Evolutionary conservation across 2,329 filamentous ascomycete species (phyloP).

Genomic region (Myriangium duriaei): DNA sequence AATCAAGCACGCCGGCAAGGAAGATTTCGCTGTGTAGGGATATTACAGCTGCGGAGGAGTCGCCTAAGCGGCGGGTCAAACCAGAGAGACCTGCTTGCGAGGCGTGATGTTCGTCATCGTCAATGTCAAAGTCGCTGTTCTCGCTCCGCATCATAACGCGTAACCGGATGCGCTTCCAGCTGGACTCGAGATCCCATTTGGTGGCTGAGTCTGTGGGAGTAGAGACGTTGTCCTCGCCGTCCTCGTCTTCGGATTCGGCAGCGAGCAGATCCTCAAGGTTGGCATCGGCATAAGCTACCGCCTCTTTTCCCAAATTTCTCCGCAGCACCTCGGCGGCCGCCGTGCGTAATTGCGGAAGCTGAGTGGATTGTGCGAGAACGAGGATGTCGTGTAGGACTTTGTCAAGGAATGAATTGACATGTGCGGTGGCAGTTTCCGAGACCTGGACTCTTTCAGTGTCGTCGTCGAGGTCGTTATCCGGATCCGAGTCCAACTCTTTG

Average conservation of each 20-base stretch:
- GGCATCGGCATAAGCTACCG: slow-evolving; percentile 70
- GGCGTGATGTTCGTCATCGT: slow-evolving; percentile 85
- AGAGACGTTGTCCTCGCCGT: slow-evolving; percentile 29
- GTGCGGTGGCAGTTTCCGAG: slow-evolving; percentile 56
- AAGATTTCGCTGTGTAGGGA: slow-evolving; percentile 92
- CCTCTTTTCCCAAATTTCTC: slow-evolving; percentile 73
- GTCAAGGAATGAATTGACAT: slow-evolving; percentile 88
- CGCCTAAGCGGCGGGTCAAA: slow-evolving; percentile 43
- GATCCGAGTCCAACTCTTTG: slow-evolving; percentile 49
- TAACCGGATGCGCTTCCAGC: slow-evolving; percentile 86
- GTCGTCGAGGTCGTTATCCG: slow-evolving; percentile 46
- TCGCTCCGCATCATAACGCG: slow-evolving; percentile 98
- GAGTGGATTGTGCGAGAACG: slow-evolving; percentile 65
- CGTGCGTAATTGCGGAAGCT: slow-evolving; percentile 60
- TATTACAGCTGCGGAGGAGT: slow-evolving; percentile 37
- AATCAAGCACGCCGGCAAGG: slow-evolving; percentile 85
- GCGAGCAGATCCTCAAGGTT: slow-evolving; percentile 82
- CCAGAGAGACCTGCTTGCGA: slow-evolving; percentile 60
- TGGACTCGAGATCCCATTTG: slow-evolving; percentile 79
- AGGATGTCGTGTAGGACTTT: slow-evolving; percentile 86
- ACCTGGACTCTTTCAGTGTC: slow-evolving; percentile 53
- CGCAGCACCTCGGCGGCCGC: slow-evolving; percentile 81
- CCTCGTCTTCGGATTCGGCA: slow-evolving; percentile 59
- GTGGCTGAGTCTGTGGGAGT: slow-evolving; percentile 24
- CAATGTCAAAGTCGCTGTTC: slow-evolving; percentile 91